Evolutionary conservation across 1,284 basidiomycete species (phyloP).

Genomic region (Austroboletus niveus): DNA sequence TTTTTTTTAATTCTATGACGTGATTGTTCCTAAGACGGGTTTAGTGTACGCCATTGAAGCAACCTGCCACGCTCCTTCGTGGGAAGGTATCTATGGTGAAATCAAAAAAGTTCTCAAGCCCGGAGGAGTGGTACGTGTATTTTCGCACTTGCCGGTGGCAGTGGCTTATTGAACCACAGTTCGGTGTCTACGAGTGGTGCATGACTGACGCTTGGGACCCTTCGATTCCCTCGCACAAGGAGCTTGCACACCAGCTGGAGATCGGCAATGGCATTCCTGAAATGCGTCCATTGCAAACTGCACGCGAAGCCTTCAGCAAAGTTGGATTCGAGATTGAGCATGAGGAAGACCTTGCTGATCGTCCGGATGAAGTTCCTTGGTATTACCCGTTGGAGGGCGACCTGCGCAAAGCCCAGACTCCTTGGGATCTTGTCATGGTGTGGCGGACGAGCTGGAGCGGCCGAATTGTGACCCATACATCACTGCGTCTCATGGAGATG

Average conservation of each 20-base stretch:
- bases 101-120: conserved; percentile 96
- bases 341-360: conserved; percentile 93
- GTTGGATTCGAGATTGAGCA: conserved; percentile 91
- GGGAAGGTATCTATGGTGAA: conserved; percentile 94
- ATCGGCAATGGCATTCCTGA: conserved; percentile 97
- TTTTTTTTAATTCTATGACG: neutral
- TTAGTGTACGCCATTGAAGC: conserved; percentile 96
- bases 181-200: conserved; percentile 98
- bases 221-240: conserved; percentile 85
- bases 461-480: conserved; percentile 81
- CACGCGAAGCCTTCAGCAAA: conserved; percentile 75
- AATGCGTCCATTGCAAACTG: conserved; percentile 81
- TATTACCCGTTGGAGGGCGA: conserved; percentile 97
- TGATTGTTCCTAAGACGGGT: neutral
- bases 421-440: conserved; percentile 88
- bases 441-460: conserved; percentile 92
- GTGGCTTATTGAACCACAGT: conserved; percentile 46
- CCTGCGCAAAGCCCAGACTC: conserved; percentile 87
- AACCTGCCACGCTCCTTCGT: conserved; percentile 93
- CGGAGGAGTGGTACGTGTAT: conserved; percentile 79
- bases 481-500: conserved; percentile 77
- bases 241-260: conserved; percentile 87
- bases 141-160: neutral
- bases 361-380: conserved; percentile 83
- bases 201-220: conserved; percentile 97